phyloP scores from a whole-genome alignment of 2,329 filamentous ascomycete genomes.

The Ophiostoma ips region DNA sequence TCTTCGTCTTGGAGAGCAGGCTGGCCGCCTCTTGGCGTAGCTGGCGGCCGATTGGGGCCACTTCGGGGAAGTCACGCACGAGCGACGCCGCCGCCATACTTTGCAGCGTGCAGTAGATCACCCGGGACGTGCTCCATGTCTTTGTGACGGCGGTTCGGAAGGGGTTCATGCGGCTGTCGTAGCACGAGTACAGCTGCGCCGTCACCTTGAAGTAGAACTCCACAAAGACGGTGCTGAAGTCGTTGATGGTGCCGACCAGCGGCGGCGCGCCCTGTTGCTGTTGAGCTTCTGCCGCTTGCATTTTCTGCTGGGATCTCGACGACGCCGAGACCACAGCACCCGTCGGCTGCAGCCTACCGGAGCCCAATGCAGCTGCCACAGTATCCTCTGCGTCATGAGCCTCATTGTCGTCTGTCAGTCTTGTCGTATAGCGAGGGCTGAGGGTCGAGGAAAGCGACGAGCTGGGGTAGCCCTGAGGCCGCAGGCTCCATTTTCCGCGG shows the following conservation, averaged over 20 bases:
- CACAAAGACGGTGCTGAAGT: constrained; percentile 36
- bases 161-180: constrained; percentile 40
- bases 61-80: constrained; percentile 38
- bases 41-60: constrained; percentile 33
- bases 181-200: constrained; percentile 40
- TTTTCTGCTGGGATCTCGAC: neutral
- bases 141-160: constrained; percentile 36
- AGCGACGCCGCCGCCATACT: constrained; percentile 44
- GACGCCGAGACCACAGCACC: neutral
- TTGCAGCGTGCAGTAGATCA: constrained; percentile 40
- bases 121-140: constrained; percentile 26
- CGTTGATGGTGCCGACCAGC: constrained; percentile 25
- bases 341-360: neutral
- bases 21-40: constrained; percentile 39
- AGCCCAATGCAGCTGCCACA: neutral
- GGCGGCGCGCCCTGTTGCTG: neutral
- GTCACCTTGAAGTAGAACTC: constrained; percentile 46
- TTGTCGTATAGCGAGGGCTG: neutral
- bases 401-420: neutral
- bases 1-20: constrained; percentile 31
- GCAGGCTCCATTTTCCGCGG: neutral
- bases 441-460: neutral
- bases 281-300: neutral
- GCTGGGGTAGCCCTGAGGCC: neutral
- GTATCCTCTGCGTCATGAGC: neutral